Percentiles rank a stretch among this genome's conserved stretches.
These are phyloP conservation scores for Setaria viridis DNA, from an alignment of 202 grass and related monocot species.

Conservation along the genomic window DNA sequence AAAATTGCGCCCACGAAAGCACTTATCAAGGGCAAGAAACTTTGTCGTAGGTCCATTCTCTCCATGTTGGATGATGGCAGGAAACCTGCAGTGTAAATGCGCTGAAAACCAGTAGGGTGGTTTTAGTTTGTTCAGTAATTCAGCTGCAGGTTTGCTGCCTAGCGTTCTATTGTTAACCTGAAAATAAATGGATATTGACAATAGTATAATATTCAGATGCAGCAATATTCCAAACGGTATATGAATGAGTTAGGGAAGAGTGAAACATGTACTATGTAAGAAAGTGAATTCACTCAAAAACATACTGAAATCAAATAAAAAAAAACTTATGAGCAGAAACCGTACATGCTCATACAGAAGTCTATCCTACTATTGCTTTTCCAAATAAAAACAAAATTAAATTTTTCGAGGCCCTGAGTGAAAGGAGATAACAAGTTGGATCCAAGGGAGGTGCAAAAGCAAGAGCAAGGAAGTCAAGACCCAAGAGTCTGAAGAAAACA, in stretches of 20 bases:
- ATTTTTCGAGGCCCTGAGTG: slow-evolving; percentile 1
- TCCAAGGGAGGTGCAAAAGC: background rate
- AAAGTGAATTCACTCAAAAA: slow-evolving; percentile 17
- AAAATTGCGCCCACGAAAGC: slow-evolving; percentile 70
- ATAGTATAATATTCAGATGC: slow-evolving; percentile 18
- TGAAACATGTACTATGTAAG: slow-evolving; percentile 7
- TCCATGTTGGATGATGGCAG: slow-evolving; percentile 79
- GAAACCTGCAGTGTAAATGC: slow-evolving; percentile 78
- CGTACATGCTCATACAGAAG: background rate
- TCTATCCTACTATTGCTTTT: background rate
- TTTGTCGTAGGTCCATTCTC: slow-evolving; percentile 72
- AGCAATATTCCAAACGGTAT: slow-evolving; percentile 8
- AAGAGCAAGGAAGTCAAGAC: background rate
- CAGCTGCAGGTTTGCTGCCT: slow-evolving; percentile 83
- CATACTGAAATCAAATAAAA: background rate
- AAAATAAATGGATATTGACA: slow-evolving; percentile 37
- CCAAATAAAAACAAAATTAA: slow-evolving; percentile 20
- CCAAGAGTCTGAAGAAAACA: background rate
- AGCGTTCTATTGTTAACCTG: slow-evolving; percentile 70
- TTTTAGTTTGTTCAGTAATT: slow-evolving; percentile 78
- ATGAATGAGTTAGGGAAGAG: slow-evolving; percentile 27
- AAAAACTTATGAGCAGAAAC: background rate
- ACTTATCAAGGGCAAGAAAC: slow-evolving; percentile 96
- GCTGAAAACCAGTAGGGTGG: slow-evolving; percentile 89
- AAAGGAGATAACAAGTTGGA: background rate